A percentile compares a stretch with the other conserved stretches of the same genome.
These are phyloP conservation scores for Colletotrichum lindemuthianum DNA, from an alignment of 2,329 filamentous ascomycete genomes.

Conservation along the genomic window DNA sequence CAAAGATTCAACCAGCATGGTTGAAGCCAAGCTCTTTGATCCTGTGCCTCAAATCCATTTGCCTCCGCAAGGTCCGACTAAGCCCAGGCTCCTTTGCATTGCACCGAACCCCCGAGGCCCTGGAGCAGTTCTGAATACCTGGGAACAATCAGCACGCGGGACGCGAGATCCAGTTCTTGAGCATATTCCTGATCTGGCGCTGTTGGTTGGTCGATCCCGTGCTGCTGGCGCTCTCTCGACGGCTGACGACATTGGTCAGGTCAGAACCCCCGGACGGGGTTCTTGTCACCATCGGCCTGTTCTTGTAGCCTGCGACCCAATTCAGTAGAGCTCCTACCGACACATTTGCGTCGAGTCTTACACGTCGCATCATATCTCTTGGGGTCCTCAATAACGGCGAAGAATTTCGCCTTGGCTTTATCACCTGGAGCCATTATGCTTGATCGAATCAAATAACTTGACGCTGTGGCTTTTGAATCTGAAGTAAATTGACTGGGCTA, in stretches of 20 bases:
- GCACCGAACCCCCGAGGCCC: too few species aligned
- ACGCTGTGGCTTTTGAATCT: background rate
- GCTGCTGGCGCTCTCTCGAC: constrained; percentile 25
- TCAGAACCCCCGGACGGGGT: constrained; percentile 28
- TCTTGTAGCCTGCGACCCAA: constrained; percentile 17
- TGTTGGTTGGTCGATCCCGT: constrained; percentile 21
- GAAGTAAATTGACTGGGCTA: too few species aligned
- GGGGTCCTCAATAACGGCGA: constrained; percentile 27
- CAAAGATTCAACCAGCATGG: too few species aligned
- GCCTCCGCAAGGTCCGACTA: too few species aligned
- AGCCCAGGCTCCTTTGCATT: too few species aligned
- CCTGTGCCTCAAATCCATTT: too few species aligned
- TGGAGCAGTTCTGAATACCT: too few species aligned
- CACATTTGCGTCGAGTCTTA: background rate
- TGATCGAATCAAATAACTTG: background rate
- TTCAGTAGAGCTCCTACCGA: background rate
- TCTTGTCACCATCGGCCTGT: constrained; percentile 26
- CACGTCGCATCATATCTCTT: constrained; percentile 27
- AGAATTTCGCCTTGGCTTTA: constrained; percentile 31
- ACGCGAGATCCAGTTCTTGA: constrained; percentile 28
- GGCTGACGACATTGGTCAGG: constrained; percentile 22
- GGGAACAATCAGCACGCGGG: constrained; percentile 1
- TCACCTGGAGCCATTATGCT: constrained; percentile 20
- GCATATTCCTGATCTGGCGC: constrained; percentile 11
- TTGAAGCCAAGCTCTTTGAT: too few species aligned